Evolutionary conservation across 2,329 filamentous ascomycete species (phyloP).

Genomic region (Calonectria naviculata): DNA sequence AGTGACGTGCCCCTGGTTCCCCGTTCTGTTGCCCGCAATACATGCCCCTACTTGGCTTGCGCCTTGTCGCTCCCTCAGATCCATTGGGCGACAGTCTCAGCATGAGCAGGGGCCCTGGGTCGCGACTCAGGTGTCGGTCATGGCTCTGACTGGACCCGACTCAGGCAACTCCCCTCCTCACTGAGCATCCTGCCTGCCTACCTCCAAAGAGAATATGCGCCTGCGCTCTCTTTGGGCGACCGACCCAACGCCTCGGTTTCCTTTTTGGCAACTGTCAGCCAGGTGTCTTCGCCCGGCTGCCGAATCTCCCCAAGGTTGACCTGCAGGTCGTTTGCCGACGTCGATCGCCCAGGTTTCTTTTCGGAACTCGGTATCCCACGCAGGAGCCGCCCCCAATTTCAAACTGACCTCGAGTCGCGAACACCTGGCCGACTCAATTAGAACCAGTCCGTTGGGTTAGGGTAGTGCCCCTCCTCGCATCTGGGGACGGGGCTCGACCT

Average conservation of each 20-base stretch:
- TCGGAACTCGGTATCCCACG: background rate
- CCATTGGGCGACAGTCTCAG: background rate
- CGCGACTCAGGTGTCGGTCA: background rate
- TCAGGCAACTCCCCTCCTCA: background rate
- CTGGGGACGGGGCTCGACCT: background rate
- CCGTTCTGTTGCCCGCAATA: background rate
- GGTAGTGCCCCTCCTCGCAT: background rate
- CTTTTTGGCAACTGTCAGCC: background rate
- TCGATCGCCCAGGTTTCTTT: constrained; percentile 10
- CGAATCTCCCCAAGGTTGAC: background rate
- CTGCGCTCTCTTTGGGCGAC: background rate
- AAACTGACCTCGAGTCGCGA: background rate
- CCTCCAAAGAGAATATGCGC: background rate
- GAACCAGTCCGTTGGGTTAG: background rate
- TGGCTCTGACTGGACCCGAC: background rate
- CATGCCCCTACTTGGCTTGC: background rate
- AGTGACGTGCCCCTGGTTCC: background rate
- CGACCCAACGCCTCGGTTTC: background rate
- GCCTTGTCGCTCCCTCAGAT: background rate
- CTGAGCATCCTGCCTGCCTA: background rate
- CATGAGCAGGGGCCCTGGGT: background rate
- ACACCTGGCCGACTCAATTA: background rate
- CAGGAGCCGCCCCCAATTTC: background rate
- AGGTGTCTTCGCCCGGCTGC: background rate
- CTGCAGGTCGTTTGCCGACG: constrained; percentile 6